Conservation (phyloP, 2,329 filamentous ascomycete genomes). For the Calonectria crousiana region DNA sequence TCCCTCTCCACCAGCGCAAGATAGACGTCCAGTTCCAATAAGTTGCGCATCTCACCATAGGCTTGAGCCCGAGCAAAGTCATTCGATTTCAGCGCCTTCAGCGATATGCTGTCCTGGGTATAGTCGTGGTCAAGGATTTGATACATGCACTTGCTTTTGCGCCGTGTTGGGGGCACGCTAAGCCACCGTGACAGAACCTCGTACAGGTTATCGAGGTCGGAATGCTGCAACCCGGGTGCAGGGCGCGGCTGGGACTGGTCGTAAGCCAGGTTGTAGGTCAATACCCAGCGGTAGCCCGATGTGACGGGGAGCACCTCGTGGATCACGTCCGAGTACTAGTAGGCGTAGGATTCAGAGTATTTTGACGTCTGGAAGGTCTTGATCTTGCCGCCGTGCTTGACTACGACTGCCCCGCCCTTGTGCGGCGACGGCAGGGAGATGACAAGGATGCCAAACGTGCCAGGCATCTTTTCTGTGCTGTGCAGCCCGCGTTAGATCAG, state of each 20-base stretch:
- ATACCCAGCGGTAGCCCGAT: constrained; percentile 61
- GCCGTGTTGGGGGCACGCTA: background rate
- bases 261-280: constrained; percentile 65
- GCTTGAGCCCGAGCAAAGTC: constrained; percentile 44
- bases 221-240: constrained; percentile 31
- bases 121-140: constrained; percentile 51
- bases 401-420: constrained; percentile 58
- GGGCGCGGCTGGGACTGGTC: constrained; percentile 30
- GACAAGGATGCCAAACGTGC: constrained; percentile 64
- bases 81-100: constrained; percentile 39
- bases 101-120: constrained; percentile 47
- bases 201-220: constrained; percentile 31
- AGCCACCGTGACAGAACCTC: constrained; percentile 45
- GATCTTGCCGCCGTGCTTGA: constrained; percentile 52
- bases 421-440: constrained; percentile 62
- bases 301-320: constrained; percentile 62
- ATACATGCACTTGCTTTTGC: constrained; percentile 33
- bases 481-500: background rate
- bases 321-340: constrained; percentile 64
- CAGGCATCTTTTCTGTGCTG: constrained; percentile 58
- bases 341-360: constrained; percentile 36
- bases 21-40: constrained; percentile 48
- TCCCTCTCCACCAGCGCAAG: constrained; percentile 48
- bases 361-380: constrained; percentile 48
- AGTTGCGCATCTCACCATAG: constrained; percentile 39